Evolutionary conservation across 2,329 filamentous ascomycete species (phyloP), one percentile per base, ranked within the genome.

Genomic region (Truncatella angustata): DNA sequence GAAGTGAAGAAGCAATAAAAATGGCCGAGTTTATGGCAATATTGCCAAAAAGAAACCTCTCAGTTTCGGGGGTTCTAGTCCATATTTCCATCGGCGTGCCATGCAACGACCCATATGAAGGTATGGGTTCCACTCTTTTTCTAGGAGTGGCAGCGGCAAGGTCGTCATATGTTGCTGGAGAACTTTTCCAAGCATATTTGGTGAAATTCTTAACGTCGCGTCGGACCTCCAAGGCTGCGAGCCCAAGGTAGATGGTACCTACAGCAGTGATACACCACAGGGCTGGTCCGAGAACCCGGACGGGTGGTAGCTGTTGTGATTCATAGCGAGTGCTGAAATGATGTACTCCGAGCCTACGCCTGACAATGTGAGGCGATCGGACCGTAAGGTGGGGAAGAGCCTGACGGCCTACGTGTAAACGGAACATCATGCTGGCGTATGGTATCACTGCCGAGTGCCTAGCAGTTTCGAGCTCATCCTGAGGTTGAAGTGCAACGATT

Each of bases 211-310:
- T 49, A 36, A 54, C 55, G 46, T 65, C 61, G 20, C 43, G 54
- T 24, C 51, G 52, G 28, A 66, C 64, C 16, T 65, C 63, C 11
- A 58, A 63, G 16, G 63, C 52, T 3, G 63, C 64, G 35, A 56
- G 61, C 18, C 58, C 61, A 3, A 65, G 24, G 28, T 62, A 62
- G 45, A 65, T 62, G 51, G 55, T 51, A 42, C 57, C 50, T 5
- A 56, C 54, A 18, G 56, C 57, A 6, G 54, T 54, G 11, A 65
- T 6, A 50, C 57, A 59, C 62, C 60, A 64, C 6, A 64, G 12
- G 5, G 54, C 37, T 18, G 63, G 63, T 10, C 56, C 44, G 9
- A 62, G 49, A 18, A 65, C 32, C 24, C 54, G 63, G 21, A 64
- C 56, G 12, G 39, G 54, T 14, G 52, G 52, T 5, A 55, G 16